These are phyloP conservation scores for Striga asiatica DNA, from an alignment of 257 asterid species.

Conservation along the genomic window DNA sequence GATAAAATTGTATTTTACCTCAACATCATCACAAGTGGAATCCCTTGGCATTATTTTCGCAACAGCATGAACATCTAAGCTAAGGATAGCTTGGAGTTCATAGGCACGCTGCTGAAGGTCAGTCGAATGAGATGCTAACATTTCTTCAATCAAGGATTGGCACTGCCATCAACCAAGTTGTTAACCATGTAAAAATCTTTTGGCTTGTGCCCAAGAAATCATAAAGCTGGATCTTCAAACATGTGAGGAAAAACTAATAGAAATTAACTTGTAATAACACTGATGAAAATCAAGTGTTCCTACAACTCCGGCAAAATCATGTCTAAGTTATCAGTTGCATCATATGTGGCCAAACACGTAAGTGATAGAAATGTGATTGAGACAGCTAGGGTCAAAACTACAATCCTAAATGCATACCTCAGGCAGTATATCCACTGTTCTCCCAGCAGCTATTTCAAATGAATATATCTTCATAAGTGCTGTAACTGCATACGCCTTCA, in stretches of 20 bases:
- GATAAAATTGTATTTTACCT: too few species aligned
- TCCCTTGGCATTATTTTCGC: conserved; percentile 69
- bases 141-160: conserved; percentile 75
- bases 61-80: conserved; percentile 58
- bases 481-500: conserved; percentile 82
- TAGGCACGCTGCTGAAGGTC: conserved; percentile 99
- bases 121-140: conserved; percentile 83
- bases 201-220: conserved; percentile 4
- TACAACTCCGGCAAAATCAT: too few species aligned
- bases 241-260: background rate
- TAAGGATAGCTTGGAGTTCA: conserved; percentile 76
- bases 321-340: too few species aligned
- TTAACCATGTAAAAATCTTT: conserved; percentile 15
- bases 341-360: too few species aligned
- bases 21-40: conserved; percentile 80
- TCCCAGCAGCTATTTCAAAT: conserved; percentile 94
- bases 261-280: conserved; percentile 3
- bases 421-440: conserved; percentile 70
- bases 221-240: background rate
- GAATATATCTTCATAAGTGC: conserved; percentile 86
- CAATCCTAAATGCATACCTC: conserved; percentile 47
- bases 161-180: conserved; percentile 51
- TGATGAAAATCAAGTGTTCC: background rate
- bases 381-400: conserved; percentile 5
- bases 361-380: background rate